Base-by-base conservation (phyloP, 768 basidiomycete species). In the Xanthoconium stramineum region DNA sequence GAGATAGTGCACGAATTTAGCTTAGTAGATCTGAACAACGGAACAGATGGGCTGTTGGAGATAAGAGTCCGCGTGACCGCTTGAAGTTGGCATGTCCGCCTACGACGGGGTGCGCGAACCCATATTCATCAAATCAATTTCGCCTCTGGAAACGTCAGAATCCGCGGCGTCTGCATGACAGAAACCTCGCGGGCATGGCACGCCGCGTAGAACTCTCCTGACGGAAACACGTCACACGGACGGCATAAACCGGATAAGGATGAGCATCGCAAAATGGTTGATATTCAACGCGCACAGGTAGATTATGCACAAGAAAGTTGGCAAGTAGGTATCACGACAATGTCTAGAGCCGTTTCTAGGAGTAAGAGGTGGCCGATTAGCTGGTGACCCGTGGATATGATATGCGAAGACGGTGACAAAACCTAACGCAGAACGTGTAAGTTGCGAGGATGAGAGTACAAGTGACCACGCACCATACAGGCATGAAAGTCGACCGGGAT, bases 251-350 rank as follows among this genome's bases (percentile, higher is more conserved):
- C 20, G 1, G 20, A 20, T 17, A 36, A 37, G 37, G 40, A 52
- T 20, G 15, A 53, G 24, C 50, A 55, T 43, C 15, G 36, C 24
- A 50, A 29, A 57, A 47, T 35, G 47, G 3, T 48, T 47, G 33
- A 32, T 47, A 58, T 53, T 46, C 58, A 33, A 45, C 39, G 47
- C 14, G 42, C 50, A 28, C 54, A 56, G 33, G 46, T 52, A 39
- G 35, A 51, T 53, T 65, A 66, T 66, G 53, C 56, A 65, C 63
- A 68, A 53, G 56, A 57, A 62, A 49, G 38, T 30, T 51, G 55
- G 35, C 30, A 38, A 12, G 20, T 51, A 46, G 33, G 52, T 56
- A 61, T 56, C 52, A 40, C 42, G 35, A 67, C 51, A 53, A 53
- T 50, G 47, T 45, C 43, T 47, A 20, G 61, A 51, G 17, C 43